These are phyloP conservation scores for Trichoderma atrobrunneum DNA, from an alignment of 2,329 filamentous ascomycete genomes.

Conservation along the genomic window DNA sequence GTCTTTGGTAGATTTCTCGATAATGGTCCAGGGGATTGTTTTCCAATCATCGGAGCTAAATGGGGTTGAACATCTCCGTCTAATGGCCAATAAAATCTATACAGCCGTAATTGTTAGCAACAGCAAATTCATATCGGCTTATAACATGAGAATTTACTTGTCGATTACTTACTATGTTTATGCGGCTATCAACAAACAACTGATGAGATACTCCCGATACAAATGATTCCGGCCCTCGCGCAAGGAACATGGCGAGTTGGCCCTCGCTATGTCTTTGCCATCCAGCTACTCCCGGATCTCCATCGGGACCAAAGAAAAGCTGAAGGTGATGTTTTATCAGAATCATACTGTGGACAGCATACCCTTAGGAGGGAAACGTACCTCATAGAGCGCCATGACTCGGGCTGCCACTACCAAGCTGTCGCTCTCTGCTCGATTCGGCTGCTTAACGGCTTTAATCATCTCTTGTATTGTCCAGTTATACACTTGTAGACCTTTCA, in stretches of 20 bases:
- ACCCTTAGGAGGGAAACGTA: background rate
- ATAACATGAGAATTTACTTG: too few species aligned
- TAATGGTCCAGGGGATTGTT: background rate
- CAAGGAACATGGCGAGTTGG: slow-evolving; percentile 11
- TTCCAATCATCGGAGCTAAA: slow-evolving; percentile 3
- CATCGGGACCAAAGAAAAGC: slow-evolving; percentile 4
- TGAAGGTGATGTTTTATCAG: background rate
- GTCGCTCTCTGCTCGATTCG: background rate
- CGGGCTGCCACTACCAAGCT: slow-evolving; percentile 1
- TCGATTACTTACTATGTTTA: background rate
- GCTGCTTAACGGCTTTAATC: slow-evolving; percentile 6
- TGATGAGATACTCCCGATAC: background rate
- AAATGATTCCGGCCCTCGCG: background rate
- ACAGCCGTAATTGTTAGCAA: background rate
- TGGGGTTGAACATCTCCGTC: background rate
- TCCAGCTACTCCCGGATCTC: background rate
- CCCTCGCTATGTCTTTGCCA: slow-evolving; percentile 16
- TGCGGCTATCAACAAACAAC: slow-evolving; percentile 9
- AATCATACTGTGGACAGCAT: background rate
- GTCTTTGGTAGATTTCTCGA: slow-evolving; percentile 2
- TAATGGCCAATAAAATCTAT: slow-evolving; percentile 1
- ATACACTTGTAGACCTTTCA: slow-evolving; percentile 10
- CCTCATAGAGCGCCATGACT: slow-evolving; percentile 8
- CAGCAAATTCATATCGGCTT: background rate
- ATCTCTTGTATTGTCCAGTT: slow-evolving; percentile 13